Conservation (phyloP, 2,329 filamentous ascomycete genomes). For the Erysiphe neolycopersici region DNA sequence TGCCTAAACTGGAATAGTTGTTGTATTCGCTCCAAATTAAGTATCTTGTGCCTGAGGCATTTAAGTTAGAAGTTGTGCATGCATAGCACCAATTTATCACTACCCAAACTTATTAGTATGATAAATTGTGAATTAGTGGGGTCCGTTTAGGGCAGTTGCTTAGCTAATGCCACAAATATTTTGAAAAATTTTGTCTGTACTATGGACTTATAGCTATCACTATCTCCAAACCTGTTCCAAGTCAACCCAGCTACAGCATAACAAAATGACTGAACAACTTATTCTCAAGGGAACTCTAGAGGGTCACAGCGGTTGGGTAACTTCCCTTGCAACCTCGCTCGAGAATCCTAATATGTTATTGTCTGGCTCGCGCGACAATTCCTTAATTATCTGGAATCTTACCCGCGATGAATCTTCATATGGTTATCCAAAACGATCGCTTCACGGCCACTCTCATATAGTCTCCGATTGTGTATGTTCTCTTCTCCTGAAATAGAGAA, state of each 20-base stretch:
- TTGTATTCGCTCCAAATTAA: no score
- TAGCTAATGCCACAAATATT: background rate
- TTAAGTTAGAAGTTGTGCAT: no score
- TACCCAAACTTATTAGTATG: no score
- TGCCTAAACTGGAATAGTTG: no score
- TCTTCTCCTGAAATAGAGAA: conserved; percentile 1
- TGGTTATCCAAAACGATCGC: conserved; percentile 97
- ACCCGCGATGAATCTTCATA: conserved; percentile 96
- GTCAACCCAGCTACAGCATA: conserved; percentile 8
- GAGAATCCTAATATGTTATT: conserved; percentile 99
- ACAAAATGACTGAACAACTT: conserved; percentile 15
- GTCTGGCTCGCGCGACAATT: conserved; percentile 92
- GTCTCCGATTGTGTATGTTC: conserved; percentile 95
- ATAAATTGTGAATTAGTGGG: no score
- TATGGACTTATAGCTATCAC: background rate
- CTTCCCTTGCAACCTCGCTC: conserved; percentile 89
- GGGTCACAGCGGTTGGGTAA: conserved; percentile 99
- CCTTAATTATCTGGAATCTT: conserved; percentile 99
- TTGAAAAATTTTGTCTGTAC: background rate
- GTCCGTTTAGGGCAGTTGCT: background rate
- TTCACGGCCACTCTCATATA: conserved; percentile 98
- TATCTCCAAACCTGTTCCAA: conserved; percentile 3
- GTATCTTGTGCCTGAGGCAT: no score
- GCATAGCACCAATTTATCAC: no score
- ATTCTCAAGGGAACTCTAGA: conserved; percentile 92